phyloP scores from a whole-genome alignment of 306 rosid genomes.

The Coriaria nepalensis region DNA sequence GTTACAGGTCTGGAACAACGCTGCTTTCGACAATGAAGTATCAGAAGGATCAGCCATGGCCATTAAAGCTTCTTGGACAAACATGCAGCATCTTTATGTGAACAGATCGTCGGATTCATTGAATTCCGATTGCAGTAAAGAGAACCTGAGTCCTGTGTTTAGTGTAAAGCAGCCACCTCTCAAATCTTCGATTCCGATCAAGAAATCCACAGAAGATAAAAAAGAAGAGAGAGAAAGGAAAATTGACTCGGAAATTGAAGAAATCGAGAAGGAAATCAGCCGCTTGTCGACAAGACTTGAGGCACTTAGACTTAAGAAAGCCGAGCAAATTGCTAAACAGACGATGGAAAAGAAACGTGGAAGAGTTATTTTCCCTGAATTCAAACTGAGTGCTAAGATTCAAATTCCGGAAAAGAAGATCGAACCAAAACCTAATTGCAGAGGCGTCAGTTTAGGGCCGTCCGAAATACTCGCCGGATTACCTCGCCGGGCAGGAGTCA shows the following conservation, averaged over 20 bases:
- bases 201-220: constrained; percentile 4
- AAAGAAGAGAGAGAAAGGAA: constrained; percentile 11
- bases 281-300: constrained; percentile 26
- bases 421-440: constrained; percentile 28
- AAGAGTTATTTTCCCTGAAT: constrained; percentile 34
- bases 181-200: constrained; percentile 15
- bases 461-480: constrained; percentile 35
- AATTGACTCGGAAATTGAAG: constrained; percentile 41
- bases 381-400: constrained; percentile 21
- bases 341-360: constrained; percentile 19
- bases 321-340: constrained; percentile 11
- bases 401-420: constrained; percentile 16
- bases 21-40: constrained; percentile 43
- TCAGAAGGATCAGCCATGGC: constrained; percentile 14
- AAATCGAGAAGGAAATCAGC: constrained; percentile 33
- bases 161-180: constrained; percentile 17
- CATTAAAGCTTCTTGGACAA: constrained; percentile 29
- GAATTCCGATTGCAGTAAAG: constrained; percentile 34
- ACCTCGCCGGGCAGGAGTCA: constrained; percentile 10
- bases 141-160: constrained; percentile 30
- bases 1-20: constrained; percentile 57
- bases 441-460: constrained; percentile 65
- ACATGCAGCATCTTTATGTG: constrained; percentile 8
- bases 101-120: constrained; percentile 19
- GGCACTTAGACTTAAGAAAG: constrained; percentile 28